Evolutionary conservation across 2,329 filamentous ascomycete species (phyloP), one percentile per base, ranked within the genome.

Genomic region (Colletotrichum sp.): DNA sequence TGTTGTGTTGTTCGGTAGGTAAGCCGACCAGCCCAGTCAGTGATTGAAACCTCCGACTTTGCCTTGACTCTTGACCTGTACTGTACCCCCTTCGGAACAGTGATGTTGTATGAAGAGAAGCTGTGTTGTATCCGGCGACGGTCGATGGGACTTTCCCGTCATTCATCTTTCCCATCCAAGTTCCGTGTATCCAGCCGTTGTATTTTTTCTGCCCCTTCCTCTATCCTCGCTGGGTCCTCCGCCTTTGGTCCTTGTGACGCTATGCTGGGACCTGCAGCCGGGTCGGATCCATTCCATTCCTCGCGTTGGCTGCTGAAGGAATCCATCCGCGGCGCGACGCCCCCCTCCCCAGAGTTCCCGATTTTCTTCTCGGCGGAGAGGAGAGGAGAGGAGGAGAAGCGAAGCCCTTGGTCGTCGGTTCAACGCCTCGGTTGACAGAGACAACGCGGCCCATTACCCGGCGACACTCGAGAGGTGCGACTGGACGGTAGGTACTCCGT

Each of bases 231-330:
- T 63, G 62, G 63, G 63, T 63, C 73, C 57, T 75, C 64, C 69
- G 63, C 64, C 69, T 28, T 72, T 73, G 22, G 63, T n/a, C 57
- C 66, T 59, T 64, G 65, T 69, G 74, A 76, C 74, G 59, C 74
- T 74, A 73, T 74, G 59, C 70, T 65, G 70, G 74, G 74, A 76
- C 74, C 74, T 76, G 74, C 70, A 76, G 74, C 57, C 44, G 68
- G 65, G 70, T 65, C 59, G 70, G 73, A 24, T 63, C 59, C 59
- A 36, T 74, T 64, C 70, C 59, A 68, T 74, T 52, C 63, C 68
- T 72, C 63, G 59, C 64, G 70, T 73, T 73, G 57, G 64, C 70
- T 72, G 69, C 65, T 76, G 70, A 74, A 74, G 70, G 74, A 76
- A 73, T 22, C 64, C 70, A 65, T 73, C 64, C 59, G 70, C 59